Percentiles rank a stretch among this genome's conserved stretches.
Evolutionary conservation across 2,329 filamentous ascomycete genomes (phyloP).

Genomic region (Claviceps fusiformis): DNA sequence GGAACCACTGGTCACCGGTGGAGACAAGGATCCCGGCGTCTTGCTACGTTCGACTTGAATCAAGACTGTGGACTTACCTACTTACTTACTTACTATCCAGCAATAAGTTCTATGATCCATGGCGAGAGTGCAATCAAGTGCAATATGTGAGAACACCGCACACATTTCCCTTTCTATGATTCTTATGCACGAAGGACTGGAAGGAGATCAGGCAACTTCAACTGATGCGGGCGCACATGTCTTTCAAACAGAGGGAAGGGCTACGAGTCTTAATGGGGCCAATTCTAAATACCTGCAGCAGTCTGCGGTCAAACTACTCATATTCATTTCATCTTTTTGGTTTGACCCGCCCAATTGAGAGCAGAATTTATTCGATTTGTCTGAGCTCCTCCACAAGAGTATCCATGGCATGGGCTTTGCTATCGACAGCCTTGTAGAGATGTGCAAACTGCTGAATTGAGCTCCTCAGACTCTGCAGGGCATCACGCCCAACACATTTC

Average conservation of each 20-base stretch:
- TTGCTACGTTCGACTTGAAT: too few species aligned
- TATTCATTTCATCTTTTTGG: neutral
- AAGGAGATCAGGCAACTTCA: neutral
- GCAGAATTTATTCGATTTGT: neutral
- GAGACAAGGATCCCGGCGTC: too few species aligned
- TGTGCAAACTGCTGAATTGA: conserved; percentile 42
- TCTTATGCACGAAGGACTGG: neutral
- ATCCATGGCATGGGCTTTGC: conserved; percentile 26
- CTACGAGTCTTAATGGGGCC: neutral
- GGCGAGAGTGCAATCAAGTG: neutral
- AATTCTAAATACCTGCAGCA: neutral
- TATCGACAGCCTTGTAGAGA: conserved; percentile 36
- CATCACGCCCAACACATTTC: conserved; percentile 27
- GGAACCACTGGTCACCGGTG: too few species aligned
- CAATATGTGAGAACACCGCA: neutral
- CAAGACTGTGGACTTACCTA: too few species aligned
- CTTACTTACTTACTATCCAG: too few species aligned
- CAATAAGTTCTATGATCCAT: too few species aligned
- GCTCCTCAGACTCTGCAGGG: conserved; percentile 30
- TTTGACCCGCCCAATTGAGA: neutral
- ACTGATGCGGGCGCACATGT: neutral
- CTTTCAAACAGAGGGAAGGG: neutral
- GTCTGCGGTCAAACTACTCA: neutral
- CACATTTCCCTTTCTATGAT: neutral
- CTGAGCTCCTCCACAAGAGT: conserved; percentile 24